Evolutionary conservation across 139 green algal species (phyloP), one percentile per base, ranked within the genome.

Genomic region (Chlamydomonas eustigma): DNA sequence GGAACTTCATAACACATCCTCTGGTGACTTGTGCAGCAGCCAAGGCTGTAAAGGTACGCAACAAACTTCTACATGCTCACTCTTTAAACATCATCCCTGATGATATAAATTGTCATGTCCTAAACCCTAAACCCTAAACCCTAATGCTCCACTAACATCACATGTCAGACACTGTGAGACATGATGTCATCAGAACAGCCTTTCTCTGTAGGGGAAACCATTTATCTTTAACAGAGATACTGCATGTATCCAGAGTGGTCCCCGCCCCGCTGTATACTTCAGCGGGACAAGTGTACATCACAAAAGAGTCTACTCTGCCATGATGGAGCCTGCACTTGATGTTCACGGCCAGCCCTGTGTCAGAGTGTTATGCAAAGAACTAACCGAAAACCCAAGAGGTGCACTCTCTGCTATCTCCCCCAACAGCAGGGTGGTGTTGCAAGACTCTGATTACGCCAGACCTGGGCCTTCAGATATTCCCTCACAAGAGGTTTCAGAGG

Each of bases 1-100:
- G 31, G 3, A 72, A 72, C 30, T 72, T 72, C 64, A 25, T 72
- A 34, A 8, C 44, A 8, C 64, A 72, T 30, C 64, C 64, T 4
- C 44, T 72, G 64, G 44, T 72, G 64, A 34, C 22, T 18, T 25
- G 3, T 22, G 64, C 64, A 28, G 64, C 64, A 30, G 32, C 64
- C n/a, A 37, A 4, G 3, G 64, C 64, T 12, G 64, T 72, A 3
- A 6, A 44, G 18, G 64, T 72, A 6, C 39, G 64, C 3, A 12
- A 12, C 12, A 18, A 58, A 28, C 44, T 58, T 12, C 44, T 18
- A 58, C 18, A 18, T 58, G 12, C 12, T 58, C 12, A 28, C 12
- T 58, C 44, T 28, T 28, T 58, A 12, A 58, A 58, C 18, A 18
- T 28, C 44, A 58, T 58, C 44, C 12, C 12, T 58, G 44, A 28